These are phyloP conservation scores for Yarrowia sp. DNA, from an alignment of 805 yeast genomes.

Conservation along the genomic window DNA sequence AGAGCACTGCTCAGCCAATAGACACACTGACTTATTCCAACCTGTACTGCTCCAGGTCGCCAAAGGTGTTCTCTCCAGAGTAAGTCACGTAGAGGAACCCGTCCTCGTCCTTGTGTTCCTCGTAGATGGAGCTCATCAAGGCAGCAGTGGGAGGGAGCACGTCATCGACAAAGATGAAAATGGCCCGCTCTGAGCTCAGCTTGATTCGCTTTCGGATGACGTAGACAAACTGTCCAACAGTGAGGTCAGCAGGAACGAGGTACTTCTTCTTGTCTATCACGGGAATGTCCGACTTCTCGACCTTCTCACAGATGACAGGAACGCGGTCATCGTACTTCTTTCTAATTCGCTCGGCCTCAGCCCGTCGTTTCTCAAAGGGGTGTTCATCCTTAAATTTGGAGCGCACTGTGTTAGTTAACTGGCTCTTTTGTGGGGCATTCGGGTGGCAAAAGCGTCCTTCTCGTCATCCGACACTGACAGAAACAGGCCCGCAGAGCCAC, in stretches of 20 bases:
- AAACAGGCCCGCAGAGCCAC: neutral
- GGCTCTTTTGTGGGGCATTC: neutral
- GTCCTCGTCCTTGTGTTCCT: constrained; percentile 96
- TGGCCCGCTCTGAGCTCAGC: constrained; percentile 96
- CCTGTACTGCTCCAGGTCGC: constrained; percentile 40
- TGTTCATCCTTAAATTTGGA: constrained; percentile 94
- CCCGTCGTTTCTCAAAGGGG: constrained; percentile 91
- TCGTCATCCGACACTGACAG: neutral
- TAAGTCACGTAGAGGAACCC: constrained; percentile 94
- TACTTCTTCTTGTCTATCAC: constrained; percentile 97
- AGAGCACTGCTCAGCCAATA: constrained; percentile 21
- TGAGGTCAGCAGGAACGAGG: constrained; percentile 90
- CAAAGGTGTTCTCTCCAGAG: constrained; percentile 97
- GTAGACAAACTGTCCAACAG: constrained; percentile 97
- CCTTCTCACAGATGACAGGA: constrained; percentile 96
- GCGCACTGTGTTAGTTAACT: constrained; percentile 52
- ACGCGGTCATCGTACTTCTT: constrained; percentile 87
- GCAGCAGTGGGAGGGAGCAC: constrained; percentile 98
- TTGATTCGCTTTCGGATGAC: constrained; percentile 95
- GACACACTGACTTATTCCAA: constrained; percentile 19
- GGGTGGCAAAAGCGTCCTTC: constrained; percentile 10
- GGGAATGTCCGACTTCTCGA: constrained; percentile 92
- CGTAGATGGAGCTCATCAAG: constrained; percentile 88
- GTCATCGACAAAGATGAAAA: constrained; percentile 94
- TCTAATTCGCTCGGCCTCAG: constrained; percentile 87